Evolutionary conservation across 352 stramenopile genomes (phyloP).

Genomic region (Phytophthora melonis): DNA sequence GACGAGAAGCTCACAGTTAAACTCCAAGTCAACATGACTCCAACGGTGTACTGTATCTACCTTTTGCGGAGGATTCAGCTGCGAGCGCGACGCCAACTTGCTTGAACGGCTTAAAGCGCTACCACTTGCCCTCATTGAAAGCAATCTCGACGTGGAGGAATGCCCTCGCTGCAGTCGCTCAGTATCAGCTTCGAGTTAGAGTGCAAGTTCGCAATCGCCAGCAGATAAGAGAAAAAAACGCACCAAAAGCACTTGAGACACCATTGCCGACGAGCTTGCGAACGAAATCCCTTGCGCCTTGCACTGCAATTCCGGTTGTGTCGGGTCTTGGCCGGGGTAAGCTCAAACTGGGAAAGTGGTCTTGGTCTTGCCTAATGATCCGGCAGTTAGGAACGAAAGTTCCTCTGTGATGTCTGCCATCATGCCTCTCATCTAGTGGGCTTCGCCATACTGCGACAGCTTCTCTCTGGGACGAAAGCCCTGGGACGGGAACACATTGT

Average conservation of each 20-base stretch:
- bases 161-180: constrained; percentile 21
- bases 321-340: background rate
- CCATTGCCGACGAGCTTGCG: constrained; percentile 17
- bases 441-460: constrained; percentile 6
- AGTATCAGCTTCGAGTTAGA: background rate
- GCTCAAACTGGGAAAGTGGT: background rate
- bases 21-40: too few species aligned
- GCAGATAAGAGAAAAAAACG: background rate
- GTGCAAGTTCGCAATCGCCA: background rate
- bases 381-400: constrained; percentile 24
- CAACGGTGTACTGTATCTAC: background rate
- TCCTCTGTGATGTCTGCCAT: background rate
- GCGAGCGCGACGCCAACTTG: constrained; percentile 4
- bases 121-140: constrained; percentile 2
- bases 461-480: background rate
- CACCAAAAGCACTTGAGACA: constrained; percentile 33
- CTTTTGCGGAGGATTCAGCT: constrained; percentile 24
- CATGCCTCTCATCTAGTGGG: background rate
- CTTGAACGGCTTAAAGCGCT: background rate
- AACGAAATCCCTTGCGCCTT: background rate
- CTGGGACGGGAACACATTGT: background rate
- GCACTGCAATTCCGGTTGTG: constrained; percentile 25
- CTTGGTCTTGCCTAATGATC: background rate
- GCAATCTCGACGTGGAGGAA: constrained; percentile 9
- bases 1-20: background rate